Percentiles rank a stretch among this genome's conserved stretches.
Conservation (phyloP, 768 basidiomycete genomes). For the Panaeolus cyanescens region DNA sequence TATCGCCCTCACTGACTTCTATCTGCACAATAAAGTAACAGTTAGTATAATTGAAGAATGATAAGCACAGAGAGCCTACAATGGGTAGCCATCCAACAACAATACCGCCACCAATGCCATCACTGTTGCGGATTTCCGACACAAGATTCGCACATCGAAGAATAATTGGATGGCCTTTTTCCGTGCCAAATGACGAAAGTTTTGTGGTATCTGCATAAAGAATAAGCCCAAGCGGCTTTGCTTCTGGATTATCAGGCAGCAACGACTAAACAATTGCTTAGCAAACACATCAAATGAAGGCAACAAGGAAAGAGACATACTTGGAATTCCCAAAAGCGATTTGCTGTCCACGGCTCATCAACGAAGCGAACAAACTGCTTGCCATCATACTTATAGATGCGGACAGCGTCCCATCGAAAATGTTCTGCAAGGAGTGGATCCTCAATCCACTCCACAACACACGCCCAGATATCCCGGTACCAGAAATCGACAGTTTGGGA, state of each 20-base stretch:
- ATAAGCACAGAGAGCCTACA: constrained; percentile 16
- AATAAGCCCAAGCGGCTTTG: constrained; percentile 29
- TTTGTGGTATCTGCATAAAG: constrained; percentile 42
- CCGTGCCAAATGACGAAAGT: constrained; percentile 35
- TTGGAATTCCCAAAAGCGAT: constrained; percentile 34
- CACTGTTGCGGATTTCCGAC: constrained; percentile 28
- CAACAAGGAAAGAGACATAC: constrained; percentile 17
- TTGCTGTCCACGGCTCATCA: constrained; percentile 34
- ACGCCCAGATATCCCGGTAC: too few species aligned
- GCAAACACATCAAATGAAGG: constrained; percentile 5
- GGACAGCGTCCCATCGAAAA: constrained; percentile 33
- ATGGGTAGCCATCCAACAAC: constrained; percentile 39
- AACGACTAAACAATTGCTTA: neutral
- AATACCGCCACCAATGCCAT: constrained; percentile 31
- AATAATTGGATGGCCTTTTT: constrained; percentile 37
- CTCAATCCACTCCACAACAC: constrained; percentile 30
- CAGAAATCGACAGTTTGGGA: constrained; percentile 16
- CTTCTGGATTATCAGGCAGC: constrained; percentile 5
- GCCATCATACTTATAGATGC: constrained; percentile 27
- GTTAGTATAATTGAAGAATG: constrained; percentile 12
- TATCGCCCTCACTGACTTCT: constrained; percentile 25
- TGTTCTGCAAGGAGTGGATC: constrained; percentile 26
- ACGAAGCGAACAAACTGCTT: constrained; percentile 22
- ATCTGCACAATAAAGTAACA: too few species aligned
- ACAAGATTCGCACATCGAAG: constrained; percentile 32